Conservation (phyloP, 2,329 filamentous ascomycete genomes). For the Penicillium sp. region DNA sequence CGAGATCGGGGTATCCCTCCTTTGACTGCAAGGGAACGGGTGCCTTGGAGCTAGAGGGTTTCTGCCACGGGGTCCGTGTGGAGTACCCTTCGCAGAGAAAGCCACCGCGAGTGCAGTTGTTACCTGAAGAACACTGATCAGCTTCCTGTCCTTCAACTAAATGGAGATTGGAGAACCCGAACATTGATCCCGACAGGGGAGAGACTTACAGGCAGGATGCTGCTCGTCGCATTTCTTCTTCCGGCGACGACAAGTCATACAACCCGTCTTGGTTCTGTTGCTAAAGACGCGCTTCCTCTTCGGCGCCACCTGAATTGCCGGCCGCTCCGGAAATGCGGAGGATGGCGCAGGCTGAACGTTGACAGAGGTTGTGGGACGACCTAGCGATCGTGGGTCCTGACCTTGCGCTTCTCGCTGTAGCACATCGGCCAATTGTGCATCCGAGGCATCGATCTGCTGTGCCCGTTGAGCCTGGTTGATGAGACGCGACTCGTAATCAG, state of each 20-base stretch:
- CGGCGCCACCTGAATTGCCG: constrained; percentile 39
- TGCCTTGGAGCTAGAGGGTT: constrained; percentile 66
- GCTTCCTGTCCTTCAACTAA: background rate
- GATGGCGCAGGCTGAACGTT: constrained; percentile 34
- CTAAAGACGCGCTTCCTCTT: constrained; percentile 66
- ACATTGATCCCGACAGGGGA: constrained; percentile 6
- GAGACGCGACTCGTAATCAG: constrained; percentile 41
- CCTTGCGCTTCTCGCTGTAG: constrained; percentile 51
- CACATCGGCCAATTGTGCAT: constrained; percentile 52
- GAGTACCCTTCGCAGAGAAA: constrained; percentile 92
- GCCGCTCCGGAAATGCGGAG: constrained; percentile 32
- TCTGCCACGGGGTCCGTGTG: constrained; percentile 73
- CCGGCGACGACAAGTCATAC: constrained; percentile 82
- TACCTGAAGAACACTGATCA: constrained; percentile 54
- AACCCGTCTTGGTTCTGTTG: constrained; percentile 93
- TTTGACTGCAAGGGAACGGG: constrained; percentile 81
- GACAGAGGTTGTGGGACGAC: constrained; percentile 37
- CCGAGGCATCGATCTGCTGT: constrained; percentile 46
- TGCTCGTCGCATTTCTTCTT: constrained; percentile 99
- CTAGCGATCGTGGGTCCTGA: constrained; percentile 36
- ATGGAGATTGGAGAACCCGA: constrained; percentile 5
- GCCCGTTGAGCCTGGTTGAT: constrained; percentile 49
- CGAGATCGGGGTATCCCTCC: constrained; percentile 54
- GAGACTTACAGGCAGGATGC: constrained; percentile 79
- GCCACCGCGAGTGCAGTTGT: constrained; percentile 85